phyloP scores from a whole-genome alignment of 306 rosid species.

The Albizia julibrissin region DNA sequence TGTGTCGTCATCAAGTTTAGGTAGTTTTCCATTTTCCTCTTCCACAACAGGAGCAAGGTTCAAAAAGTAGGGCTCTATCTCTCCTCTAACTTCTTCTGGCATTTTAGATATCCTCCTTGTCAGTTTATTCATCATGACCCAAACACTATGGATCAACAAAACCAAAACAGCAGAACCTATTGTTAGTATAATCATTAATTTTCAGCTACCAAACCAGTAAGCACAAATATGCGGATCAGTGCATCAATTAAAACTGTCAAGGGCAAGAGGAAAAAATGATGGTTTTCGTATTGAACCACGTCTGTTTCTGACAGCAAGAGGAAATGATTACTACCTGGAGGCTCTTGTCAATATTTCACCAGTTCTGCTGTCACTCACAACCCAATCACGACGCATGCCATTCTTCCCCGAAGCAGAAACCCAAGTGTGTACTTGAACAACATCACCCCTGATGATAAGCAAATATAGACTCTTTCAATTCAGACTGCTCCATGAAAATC shows the following conservation, averaged over 20 bases:
- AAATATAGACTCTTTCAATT: constrained; percentile 33
- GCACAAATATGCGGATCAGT: constrained; percentile 11
- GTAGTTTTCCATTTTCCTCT: constrained; percentile 84
- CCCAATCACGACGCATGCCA: constrained; percentile 99
- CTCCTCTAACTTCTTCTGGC: constrained; percentile 89
- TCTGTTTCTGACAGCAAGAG: background rate
- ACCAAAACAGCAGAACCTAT: constrained; percentile 31
- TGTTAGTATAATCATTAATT: constrained; percentile 12
- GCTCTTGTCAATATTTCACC: constrained; percentile 88
- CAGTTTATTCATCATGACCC: constrained; percentile 99
- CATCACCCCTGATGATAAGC: constrained; percentile 84
- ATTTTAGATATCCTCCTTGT: constrained; percentile 92
- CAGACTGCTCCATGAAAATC: constrained; percentile 20
- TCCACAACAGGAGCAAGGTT: constrained; percentile 76
- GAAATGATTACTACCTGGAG: constrained; percentile 63
- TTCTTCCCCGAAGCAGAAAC: constrained; percentile 90
- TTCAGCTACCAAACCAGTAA: constrained; percentile 14
- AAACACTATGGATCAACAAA: constrained; percentile 66
- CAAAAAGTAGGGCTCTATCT: constrained; percentile 83
- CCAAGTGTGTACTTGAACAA: constrained; percentile 96
- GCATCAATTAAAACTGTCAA: constrained; percentile 11
- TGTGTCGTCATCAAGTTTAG: constrained; percentile 72
- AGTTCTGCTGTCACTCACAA: constrained; percentile 69
- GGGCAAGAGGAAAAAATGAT: background rate
- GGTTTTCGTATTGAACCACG: background rate